Evolutionary conservation across 2,329 filamentous ascomycete species (phyloP), one percentile per base, ranked within the genome.

Genomic region (Botrytis elliptica): DNA sequence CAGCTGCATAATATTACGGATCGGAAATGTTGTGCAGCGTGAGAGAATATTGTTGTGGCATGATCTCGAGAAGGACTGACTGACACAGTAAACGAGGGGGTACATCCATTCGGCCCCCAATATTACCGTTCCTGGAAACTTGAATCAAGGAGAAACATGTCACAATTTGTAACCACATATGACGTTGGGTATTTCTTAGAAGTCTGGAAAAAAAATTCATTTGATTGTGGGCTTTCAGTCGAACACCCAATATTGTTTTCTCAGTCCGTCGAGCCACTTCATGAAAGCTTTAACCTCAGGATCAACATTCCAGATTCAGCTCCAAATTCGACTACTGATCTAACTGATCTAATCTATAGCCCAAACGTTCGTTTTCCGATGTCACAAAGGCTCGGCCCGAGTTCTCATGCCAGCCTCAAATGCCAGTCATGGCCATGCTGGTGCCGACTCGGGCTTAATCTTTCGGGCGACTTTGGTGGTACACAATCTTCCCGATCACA

Each of bases 61-160:
- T 69, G 66, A 69, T 69, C 10, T 69, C 49, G 66, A 69, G 66
- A 38, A 38, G n/a, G 49, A 70, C 68, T 44, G 55, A 63, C 68
- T 44, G 40, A 29, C 36, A 63, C 36, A 63, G 52, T n/a, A 38
- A 59, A 63, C 57, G 38, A 70, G 38, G 42, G 55, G 55, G 29
- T 70, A 70, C 68, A 63, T 63, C 38, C 40, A 70, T 62, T 36
- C 29, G 68, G 68, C 68, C 68, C 68, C 68, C 68, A 63, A 70
- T 57, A 38, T 70, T 70, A 44, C 57, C 42, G 40, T 46, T 46
- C 25, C 44, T 70, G 40, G 22, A 46, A 62, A 60, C 52, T 44
- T 29, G 25, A 42, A 68, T 68, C 20, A 42, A 42, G 52, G 67
- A 70, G 68, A 38, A 46, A 70, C 40, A 44, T 70, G 52, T 70